Conservation (phyloP, 2,329 filamentous ascomycete genomes). For the Pseudophaeomoniella oleicola region DNA sequence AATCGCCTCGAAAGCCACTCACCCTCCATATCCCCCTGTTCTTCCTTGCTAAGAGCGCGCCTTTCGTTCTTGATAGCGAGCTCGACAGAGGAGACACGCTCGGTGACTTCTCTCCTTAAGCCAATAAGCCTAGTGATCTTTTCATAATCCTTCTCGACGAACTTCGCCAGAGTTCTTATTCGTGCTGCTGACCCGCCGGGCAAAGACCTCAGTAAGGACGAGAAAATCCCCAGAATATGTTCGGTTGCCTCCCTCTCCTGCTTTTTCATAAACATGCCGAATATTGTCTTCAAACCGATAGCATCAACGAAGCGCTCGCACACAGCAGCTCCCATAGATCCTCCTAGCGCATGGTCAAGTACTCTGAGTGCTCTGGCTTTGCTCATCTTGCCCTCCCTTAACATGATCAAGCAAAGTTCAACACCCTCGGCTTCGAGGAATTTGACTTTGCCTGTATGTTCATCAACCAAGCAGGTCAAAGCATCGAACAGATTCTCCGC, state of each 20-base stretch:
- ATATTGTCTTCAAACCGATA: constrained; percentile 70
- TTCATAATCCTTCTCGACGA: constrained; percentile 84
- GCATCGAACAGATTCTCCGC: constrained; percentile 88
- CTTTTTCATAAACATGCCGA: constrained; percentile 42
- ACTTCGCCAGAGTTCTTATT: constrained; percentile 80
- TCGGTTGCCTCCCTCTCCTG: constrained; percentile 54
- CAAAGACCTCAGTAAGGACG: constrained; percentile 63
- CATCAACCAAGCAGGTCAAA: constrained; percentile 66
- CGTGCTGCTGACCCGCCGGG: constrained; percentile 64
- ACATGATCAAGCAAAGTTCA: constrained; percentile 82
- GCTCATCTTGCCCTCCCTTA: constrained; percentile 74
- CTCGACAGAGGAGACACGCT: constrained; percentile 48
- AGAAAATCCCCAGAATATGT: constrained; percentile 73
- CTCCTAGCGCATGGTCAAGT: constrained; percentile 65
- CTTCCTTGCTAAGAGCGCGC: constrained; percentile 25
- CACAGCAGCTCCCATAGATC: constrained; percentile 41
- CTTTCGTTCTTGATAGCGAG: constrained; percentile 45
- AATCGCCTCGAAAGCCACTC: constrained; percentile 63
- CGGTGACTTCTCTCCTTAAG: constrained; percentile 56
- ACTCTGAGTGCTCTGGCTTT: constrained; percentile 65
- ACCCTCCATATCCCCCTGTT: constrained; percentile 45
- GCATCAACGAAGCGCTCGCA: constrained; percentile 69
- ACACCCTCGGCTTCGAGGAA: constrained; percentile 85
- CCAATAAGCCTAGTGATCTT: constrained; percentile 62
- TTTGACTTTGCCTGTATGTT: constrained; percentile 57